These are phyloP conservation scores for Pseudocercospora ulei DNA, from an alignment of 2,329 filamentous ascomycete genomes.

Conservation along the genomic window DNA sequence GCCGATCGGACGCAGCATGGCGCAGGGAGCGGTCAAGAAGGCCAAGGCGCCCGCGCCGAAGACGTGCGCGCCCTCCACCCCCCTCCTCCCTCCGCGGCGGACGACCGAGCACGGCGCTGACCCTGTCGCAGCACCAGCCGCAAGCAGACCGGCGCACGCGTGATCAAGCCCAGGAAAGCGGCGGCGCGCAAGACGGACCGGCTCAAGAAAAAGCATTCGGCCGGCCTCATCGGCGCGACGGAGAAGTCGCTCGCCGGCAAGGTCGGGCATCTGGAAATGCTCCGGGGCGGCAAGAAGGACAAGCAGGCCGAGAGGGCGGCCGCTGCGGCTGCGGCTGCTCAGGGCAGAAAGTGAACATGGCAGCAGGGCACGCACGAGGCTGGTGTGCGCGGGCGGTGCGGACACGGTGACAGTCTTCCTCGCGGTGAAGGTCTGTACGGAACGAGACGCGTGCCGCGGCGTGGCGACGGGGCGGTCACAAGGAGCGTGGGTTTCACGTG, in stretches of 20 bases:
- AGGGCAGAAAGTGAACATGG: too few species aligned
- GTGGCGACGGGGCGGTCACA: too few species aligned
- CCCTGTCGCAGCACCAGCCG: constrained; percentile 25
- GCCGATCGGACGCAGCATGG: too few species aligned
- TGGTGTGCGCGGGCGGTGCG: too few species aligned
- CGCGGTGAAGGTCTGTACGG: too few species aligned
- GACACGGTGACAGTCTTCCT: too few species aligned
- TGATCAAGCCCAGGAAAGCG: constrained; percentile 58
- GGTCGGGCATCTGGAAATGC: constrained; percentile 60
- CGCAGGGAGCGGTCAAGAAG: constrained; percentile 30
- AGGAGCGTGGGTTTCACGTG: too few species aligned
- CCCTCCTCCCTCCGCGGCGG: neutral
- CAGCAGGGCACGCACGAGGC: too few species aligned
- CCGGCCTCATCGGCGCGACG: constrained; percentile 55
- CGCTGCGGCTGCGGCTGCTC: too few species aligned
- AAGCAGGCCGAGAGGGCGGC: constrained; percentile 29
- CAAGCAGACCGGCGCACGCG: constrained; percentile 44
- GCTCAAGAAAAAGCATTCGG: constrained; percentile 56
- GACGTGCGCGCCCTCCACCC: constrained; percentile 14
- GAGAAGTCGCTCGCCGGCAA: constrained; percentile 56
- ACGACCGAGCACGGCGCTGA: neutral
- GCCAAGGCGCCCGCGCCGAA: constrained; percentile 26
- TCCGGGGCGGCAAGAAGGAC: constrained; percentile 57
- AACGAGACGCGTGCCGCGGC: too few species aligned
- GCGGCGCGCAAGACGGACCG: constrained; percentile 52